These are phyloP conservation scores for Syzygium syzygioides DNA, from an alignment of 441 rosid species.

Conservation along the genomic window DNA sequence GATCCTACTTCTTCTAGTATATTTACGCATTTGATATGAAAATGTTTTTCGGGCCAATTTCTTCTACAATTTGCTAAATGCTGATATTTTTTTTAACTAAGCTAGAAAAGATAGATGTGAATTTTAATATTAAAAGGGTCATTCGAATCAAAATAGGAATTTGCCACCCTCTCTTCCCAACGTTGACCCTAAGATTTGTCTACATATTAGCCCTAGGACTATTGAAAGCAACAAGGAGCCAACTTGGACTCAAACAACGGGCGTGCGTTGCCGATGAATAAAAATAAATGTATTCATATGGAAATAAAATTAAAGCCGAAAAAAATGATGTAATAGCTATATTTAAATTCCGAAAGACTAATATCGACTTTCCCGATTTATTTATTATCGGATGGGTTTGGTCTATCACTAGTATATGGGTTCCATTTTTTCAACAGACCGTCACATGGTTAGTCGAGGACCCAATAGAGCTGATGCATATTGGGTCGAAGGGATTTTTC, in stretches of 20 bases:
- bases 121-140: neutral
- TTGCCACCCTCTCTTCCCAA: neutral
- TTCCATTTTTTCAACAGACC: neutral
- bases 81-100: neutral
- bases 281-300: neutral
- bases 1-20: neutral
- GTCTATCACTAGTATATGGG: neutral
- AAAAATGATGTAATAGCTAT: neutral
- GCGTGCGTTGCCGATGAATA: neutral
- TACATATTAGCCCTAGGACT: too few species aligned
- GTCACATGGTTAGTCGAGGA: neutral
- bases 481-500: rapidly evolving
- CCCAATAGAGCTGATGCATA: neutral
- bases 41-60: neutral
- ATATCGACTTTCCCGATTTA: neutral
- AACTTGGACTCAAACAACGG: neutral
- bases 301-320: neutral
- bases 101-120: neutral
- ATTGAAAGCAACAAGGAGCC: neutral
- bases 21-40: neutral
- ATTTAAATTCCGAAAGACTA: neutral
- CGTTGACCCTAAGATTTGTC: neutral
- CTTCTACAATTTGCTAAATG: neutral
- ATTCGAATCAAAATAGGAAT: neutral
- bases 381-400: rapidly evolving